A percentile compares a stretch with the other conserved stretches of the same genome.
These are phyloP conservation scores for Zangia roseola DNA, from an alignment of 768 basidiomycete species.

Conservation along the genomic window DNA sequence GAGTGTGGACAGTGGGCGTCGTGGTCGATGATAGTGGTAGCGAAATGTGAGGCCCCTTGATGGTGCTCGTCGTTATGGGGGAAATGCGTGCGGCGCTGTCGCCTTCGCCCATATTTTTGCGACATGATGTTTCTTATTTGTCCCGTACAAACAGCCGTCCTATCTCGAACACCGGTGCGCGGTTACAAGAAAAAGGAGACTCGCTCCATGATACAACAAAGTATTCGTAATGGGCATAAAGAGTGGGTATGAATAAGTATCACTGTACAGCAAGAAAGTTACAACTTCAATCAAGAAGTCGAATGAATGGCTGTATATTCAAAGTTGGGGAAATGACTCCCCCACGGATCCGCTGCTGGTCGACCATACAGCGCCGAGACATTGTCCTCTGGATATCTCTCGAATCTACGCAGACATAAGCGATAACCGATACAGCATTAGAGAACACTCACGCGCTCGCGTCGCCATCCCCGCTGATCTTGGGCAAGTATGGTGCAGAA, in stretches of 20 bases:
- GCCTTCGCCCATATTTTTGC: slow-evolving; percentile 32
- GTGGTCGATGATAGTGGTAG: slow-evolving; percentile 4
- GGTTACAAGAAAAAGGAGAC: slow-evolving; percentile 5
- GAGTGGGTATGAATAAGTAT: slow-evolving; percentile 12
- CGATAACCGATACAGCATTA: background rate
- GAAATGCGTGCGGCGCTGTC: slow-evolving; percentile 24
- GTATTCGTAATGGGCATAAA: slow-evolving; percentile 4
- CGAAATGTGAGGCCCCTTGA: slow-evolving; percentile 10
- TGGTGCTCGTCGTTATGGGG: slow-evolving; percentile 18
- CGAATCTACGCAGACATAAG: slow-evolving; percentile 50
- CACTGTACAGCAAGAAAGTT: background rate
- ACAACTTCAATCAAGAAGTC: slow-evolving; percentile 10
- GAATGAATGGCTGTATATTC: slow-evolving; percentile 56
- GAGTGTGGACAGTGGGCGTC: background rate
- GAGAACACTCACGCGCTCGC: slow-evolving; percentile 75
- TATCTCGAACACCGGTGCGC: slow-evolving; percentile 6
- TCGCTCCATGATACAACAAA: slow-evolving; percentile 9
- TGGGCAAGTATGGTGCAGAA: slow-evolving; percentile 92
- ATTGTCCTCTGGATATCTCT: slow-evolving; percentile 76
- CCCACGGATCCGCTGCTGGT: slow-evolving; percentile 57
- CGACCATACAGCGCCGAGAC: slow-evolving; percentile 59
- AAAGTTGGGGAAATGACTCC: slow-evolving; percentile 73
- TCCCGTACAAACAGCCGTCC: slow-evolving; percentile 28
- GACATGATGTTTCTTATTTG: slow-evolving; percentile 38
- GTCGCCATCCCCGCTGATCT: slow-evolving; percentile 90